Base-by-base conservation (phyloP, 2,329 filamentous ascomycete species). In the Alternaria postmessia region DNA sequence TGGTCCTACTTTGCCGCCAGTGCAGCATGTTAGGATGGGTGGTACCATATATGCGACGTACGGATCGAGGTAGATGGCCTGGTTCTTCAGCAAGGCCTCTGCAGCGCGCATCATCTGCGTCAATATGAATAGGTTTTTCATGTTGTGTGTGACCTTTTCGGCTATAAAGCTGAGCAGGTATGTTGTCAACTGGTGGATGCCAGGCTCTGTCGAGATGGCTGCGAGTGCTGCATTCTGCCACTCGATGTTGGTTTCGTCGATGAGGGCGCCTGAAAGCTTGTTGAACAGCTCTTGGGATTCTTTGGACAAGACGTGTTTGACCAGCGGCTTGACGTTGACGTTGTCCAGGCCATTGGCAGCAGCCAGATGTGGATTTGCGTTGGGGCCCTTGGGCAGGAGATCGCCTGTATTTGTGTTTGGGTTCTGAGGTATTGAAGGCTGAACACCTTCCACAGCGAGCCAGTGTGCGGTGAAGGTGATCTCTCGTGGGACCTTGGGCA, bases 201-300 rank as follows among this genome's bases (percentile, higher is more conserved):
- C 94, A 0, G 95, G 93, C 74, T 99, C 95, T 58, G 93, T 91
- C 51, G 90, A 86, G 24, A 99, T 87, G 26, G 92, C 96, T 53
- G 92, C 90, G 34, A 97, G 86, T 0, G 93, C 95, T 0, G 95
- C 93, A 51, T 91, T 88, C 54, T 94, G 90, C 75, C 96, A 89
- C 64, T 96, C 91, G 65, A 96, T 93, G 14, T 92, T 92, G 52
- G 89, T 89, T 68, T 96, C 92, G 78, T 98, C 93, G 61, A 97
- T 86, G 47, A 99, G 87, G 11, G 95, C 94, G 51, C 87, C 87
- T 77, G 93, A 94, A 60, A 98, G 93, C 79, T 96, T 97, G 75
- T 97, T 93, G 75, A 98, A 99, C 82, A 97, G 97, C 34, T 98
- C 87, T 64, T 96, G 93, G 22, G 98, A 88, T 80, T 99, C 95